phyloP scores from a whole-genome alignment of 306 rosid species.

The Vigna nakashimae region DNA sequence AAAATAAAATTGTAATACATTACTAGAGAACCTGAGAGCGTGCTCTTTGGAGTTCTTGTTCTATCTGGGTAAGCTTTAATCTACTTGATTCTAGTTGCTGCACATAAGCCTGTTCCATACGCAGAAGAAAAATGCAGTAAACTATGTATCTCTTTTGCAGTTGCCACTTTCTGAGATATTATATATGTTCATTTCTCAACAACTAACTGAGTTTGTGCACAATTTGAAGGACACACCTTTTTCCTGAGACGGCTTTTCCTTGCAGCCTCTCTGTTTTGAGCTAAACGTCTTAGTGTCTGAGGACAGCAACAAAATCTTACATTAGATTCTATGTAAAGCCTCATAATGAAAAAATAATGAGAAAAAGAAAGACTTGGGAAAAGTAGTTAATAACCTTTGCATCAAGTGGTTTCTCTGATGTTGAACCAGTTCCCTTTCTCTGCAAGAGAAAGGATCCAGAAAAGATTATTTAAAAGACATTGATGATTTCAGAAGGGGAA shows the following conservation, averaged over 20 bases:
- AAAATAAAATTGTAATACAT: neutral
- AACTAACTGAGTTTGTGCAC: neutral
- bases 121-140: constrained; percentile 10
- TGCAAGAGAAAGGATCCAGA: constrained; percentile 44
- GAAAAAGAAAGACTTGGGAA: neutral
- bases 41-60: constrained; percentile 91
- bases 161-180: neutral
- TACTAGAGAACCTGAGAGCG: constrained; percentile 79
- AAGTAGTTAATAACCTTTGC: constrained; percentile 67
- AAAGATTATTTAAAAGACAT: neutral
- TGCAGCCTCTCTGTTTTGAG: constrained; percentile 98
- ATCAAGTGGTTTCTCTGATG: constrained; percentile 85
- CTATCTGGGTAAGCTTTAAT: constrained; percentile 85
- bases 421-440: constrained; percentile 83
- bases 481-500: neutral
- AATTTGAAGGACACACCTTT: constrained; percentile 59
- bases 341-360: neutral
- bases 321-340: neutral
- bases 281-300: constrained; percentile 89
- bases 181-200: constrained; percentile 1
- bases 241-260: constrained; percentile 94
- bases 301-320: neutral
- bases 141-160: neutral
- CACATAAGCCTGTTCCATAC: constrained; percentile 72
- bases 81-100: constrained; percentile 92